Evolutionary conservation across 202 grass and related monocot genomes (phyloP), one percentile per base, ranked within the genome.

Genomic region (Panicum virgatum): DNA sequence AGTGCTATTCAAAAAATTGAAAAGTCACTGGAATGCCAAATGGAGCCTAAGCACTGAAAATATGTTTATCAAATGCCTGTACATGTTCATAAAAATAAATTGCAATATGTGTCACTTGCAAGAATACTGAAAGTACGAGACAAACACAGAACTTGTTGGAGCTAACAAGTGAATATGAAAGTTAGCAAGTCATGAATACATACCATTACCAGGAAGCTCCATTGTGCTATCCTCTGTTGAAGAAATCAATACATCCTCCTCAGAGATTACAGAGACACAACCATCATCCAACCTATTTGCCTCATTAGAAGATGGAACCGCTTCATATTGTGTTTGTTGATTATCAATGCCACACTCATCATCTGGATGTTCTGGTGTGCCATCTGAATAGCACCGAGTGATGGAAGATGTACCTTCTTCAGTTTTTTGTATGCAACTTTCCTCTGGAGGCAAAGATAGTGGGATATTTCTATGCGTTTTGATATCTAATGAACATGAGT

Each of bases 161-260:
- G 48, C 59, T 74, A 70, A 60, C 36, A 75, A 83, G 42, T 64
- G n/a, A 50, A 71, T 36, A 67, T 51, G 3, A 51, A 83, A 75
- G 64, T 62, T 63, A 78, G 16, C 58, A 64, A 64, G 59, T 37
- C 42, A 64, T 64, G 10, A 50, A 37, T 50, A 13, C 75, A 75
- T 90, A 89, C 74, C 85, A 72, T 81, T 12, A 60, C 77, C 67
- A 69, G 84, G 86, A 91, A 85, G 76, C 59, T 88, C 64, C 50
- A 81, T 73, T 81, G 51, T 81, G 77, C 39, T 84, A 54, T 66
- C 51, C 51, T 89, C 84, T 64, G 51, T 68, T 71, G 70, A 70
- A 83, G 82, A 78, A 60, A 79, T 61, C 23, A 88, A 84, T 20
- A 66, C 32, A 56, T 88, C 80, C 36, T 91, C 82, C 64, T 89